These are phyloP conservation scores for Bryum argenteum DNA, from an alignment of 225 moss, liverwort and hornwort species.

Conservation along the genomic window DNA sequence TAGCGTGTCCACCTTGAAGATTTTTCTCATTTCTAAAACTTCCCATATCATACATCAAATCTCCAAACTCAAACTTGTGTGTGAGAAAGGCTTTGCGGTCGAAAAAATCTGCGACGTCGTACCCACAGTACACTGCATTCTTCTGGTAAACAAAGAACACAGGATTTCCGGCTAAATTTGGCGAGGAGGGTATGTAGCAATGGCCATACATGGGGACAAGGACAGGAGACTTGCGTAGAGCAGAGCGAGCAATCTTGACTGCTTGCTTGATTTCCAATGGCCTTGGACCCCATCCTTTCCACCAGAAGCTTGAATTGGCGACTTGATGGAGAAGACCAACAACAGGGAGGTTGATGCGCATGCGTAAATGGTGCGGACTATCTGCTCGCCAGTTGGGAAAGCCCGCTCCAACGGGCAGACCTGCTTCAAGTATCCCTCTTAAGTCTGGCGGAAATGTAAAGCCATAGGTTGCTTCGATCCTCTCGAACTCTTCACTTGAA, in stretches of 20 bases:
- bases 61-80: slow-evolving; percentile 73
- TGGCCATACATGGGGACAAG: slow-evolving; percentile 86
- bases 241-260: slow-evolving; percentile 57
- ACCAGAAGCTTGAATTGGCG: slow-evolving; percentile 72
- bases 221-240: slow-evolving; percentile 63
- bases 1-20: slow-evolving; percentile 45
- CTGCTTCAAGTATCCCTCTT: slow-evolving; percentile 78
- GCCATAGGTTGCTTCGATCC: slow-evolving; percentile 79
- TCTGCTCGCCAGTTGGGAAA: slow-evolving; percentile 93
- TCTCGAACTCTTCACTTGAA: slow-evolving; percentile 79
- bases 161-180: slow-evolving; percentile 85
- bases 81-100: slow-evolving; percentile 72
- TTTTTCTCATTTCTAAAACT: slow-evolving; percentile 48
- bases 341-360: slow-evolving; percentile 76
- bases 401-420: slow-evolving; percentile 80
- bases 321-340: slow-evolving; percentile 80
- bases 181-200: slow-evolving; percentile 82
- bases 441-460: slow-evolving; percentile 97
- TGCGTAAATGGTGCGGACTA: slow-evolving; percentile 65
- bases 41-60: slow-evolving; percentile 62
- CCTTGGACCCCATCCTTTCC: slow-evolving; percentile 88
- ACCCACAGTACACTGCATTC: slow-evolving; percentile 69
- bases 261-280: slow-evolving; percentile 74
- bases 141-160: slow-evolving; percentile 81
- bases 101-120: slow-evolving; percentile 88